Base-by-base conservation (phyloP, 2,329 filamentous ascomycete species). In the Fusarium sp. region DNA sequence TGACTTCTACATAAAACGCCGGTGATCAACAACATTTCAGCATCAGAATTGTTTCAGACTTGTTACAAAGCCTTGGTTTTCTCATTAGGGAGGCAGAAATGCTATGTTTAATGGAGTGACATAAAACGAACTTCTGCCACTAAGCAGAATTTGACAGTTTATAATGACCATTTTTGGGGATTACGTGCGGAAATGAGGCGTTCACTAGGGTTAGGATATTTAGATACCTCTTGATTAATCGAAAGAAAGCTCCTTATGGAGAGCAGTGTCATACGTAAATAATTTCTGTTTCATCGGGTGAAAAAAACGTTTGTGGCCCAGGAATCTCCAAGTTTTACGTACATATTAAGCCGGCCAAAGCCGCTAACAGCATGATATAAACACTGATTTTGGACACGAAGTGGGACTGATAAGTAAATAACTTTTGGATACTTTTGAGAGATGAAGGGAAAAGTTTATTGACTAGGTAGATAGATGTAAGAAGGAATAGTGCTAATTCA, bases 321-420 rank as follows among this genome's bases (percentile, higher is more conserved):
- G 34, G 38, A 9, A 25, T 61, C 5, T 20, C 20, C 3, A 38
- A 38, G 34, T 38, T 38, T 38, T 38, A 38, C 34, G 34, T 38
- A 30, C 16, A 8, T 34, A 29, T 41, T 65, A 65, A 61, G 45
- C 65, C 55, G 38, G 27, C 13, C 44, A 43, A 57, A 57, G 38
- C 60, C 55, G 49, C 25, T 22, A 40, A 30, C 12, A 32, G 34
- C 27, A 29, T 43, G 22, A 51, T 55, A 7, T 40, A 49, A 48
- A 32, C 22, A 20, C 32, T 48, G 13, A 49, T 48, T 48, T 13
- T 43, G 8, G 13, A 29, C 45, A 32, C n/a, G 22, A 30, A 32
- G 22, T 38, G 27, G 62, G 32, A 61, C 55, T 20, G 4, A 34
- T 13, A 22, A n/a, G 8, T 24, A 47, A 24, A 12, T 10, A n/a